These are phyloP conservation scores for Viola odorata DNA, from an alignment of 345 rosid genomes.

Conservation along the genomic window DNA sequence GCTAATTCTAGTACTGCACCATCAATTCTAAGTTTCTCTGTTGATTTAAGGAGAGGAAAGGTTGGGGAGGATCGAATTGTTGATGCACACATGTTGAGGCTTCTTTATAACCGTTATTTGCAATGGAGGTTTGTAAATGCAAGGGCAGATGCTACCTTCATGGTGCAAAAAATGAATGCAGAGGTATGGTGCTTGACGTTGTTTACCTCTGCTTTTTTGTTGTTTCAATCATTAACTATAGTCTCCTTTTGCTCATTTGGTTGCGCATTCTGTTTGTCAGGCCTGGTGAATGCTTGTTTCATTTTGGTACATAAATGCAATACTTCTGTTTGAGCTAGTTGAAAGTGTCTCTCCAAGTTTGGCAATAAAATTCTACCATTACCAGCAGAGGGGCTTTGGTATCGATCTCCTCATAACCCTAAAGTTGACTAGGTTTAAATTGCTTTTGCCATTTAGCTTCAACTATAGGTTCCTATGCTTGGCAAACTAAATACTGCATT, in stretches of 20 bases:
- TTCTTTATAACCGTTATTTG: constrained; percentile 66
- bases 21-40: constrained; percentile 82
- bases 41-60: constrained; percentile 81
- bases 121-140: constrained; percentile 92
- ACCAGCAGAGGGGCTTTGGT: too few species aligned
- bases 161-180: constrained; percentile 53
- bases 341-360: too few species aligned
- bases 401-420: too few species aligned
- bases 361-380: too few species aligned
- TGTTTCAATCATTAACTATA: constrained; percentile 7
- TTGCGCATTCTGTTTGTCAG: not conserved
- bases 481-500: too few species aligned
- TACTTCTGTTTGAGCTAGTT: too few species aligned
- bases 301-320: too few species aligned
- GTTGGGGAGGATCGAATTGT: constrained; percentile 64
- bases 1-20: constrained; percentile 43
- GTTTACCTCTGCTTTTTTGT: not conserved
- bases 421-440: too few species aligned
- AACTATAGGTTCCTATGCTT: too few species aligned
- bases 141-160: constrained; percentile 62
- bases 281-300: not conserved
- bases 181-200: constrained; percentile 47
- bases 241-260: not conserved
- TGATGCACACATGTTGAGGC: constrained; percentile 84
- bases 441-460: too few species aligned